These are phyloP conservation scores for Arthrobotrys sphaeroides DNA, from an alignment of 2,329 filamentous ascomycete species.

Conservation along the genomic window DNA sequence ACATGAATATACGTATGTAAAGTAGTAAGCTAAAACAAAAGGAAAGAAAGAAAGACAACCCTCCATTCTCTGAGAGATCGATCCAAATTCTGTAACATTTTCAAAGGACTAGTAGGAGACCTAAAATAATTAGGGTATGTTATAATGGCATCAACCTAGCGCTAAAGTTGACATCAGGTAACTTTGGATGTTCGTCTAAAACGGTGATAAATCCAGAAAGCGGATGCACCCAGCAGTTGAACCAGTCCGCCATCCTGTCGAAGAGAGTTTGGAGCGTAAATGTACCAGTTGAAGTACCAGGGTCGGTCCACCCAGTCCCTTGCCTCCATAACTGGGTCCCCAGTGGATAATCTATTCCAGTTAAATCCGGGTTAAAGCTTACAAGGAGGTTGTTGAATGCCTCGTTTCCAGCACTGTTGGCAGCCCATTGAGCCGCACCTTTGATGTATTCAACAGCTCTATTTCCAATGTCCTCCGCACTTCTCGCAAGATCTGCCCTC, in stretches of 20 bases:
- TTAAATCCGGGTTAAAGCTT: not conserved
- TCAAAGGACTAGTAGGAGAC: too few relatives aligned
- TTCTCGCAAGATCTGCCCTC: not conserved
- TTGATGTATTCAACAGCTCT: not conserved
- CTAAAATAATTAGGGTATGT: too few relatives aligned
- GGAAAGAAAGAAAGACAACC: too few relatives aligned
- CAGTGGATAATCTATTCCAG: not conserved
- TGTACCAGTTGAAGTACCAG: not conserved
- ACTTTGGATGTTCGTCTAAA: not conserved
- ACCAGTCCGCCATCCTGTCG: not conserved
- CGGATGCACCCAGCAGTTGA: not conserved
- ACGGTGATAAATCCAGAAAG: not conserved
- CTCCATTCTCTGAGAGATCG: too few relatives aligned
- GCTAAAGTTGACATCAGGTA: not conserved
- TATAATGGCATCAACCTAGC: too few relatives aligned
- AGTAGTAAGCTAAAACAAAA: too few relatives aligned
- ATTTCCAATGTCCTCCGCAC: not conserved
- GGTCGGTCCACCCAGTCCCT: not conserved
- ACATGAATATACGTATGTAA: too few relatives aligned
- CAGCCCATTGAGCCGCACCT: not conserved
- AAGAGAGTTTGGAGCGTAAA: not conserved
- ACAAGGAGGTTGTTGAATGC: not conserved
- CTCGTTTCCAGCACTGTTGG: not conserved
- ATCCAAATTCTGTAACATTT: too few relatives aligned
- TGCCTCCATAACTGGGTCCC: not conserved